A percentile compares a stretch with the other conserved stretches of the same genome.
phyloP scores from a whole-genome alignment of 2,329 filamentous ascomycete species.

The Leptographium flavum region DNA sequence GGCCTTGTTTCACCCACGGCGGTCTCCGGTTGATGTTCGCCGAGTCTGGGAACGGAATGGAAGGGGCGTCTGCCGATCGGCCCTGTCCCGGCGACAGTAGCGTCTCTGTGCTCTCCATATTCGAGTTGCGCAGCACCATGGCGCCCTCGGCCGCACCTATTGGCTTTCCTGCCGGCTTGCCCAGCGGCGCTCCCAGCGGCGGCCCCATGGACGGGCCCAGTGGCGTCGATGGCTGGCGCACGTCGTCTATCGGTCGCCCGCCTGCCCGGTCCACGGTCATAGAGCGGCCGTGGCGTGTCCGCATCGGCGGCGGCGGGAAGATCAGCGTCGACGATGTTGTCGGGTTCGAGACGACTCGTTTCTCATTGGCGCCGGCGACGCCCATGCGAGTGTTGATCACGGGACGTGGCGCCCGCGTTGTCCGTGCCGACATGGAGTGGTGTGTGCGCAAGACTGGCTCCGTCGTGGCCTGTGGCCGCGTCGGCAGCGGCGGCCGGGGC shows the following conservation, averaged over 20 bases:
- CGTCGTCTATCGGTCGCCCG: slow-evolving; percentile 22
- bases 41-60: slow-evolving; percentile 57
- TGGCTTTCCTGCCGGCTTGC: too few species aligned
- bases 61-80: neutral
- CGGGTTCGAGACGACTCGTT: slow-evolving; percentile 32
- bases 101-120: neutral
- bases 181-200: too few species aligned
- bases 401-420: slow-evolving; percentile 17
- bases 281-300: slow-evolving; percentile 28
- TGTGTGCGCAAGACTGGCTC: slow-evolving; percentile 13
- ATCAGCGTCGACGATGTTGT: slow-evolving; percentile 28
- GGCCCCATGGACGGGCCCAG: too few species aligned
- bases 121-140: neutral
- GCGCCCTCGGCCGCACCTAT: too few species aligned
- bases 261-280: slow-evolving; percentile 34
- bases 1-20: slow-evolving; percentile 57
- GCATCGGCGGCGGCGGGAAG: slow-evolving; percentile 24
- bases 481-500: slow-evolving; percentile 34
- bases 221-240: neutral
- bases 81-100: too few species aligned
- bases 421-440: slow-evolving; percentile 15
- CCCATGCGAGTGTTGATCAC: slow-evolving; percentile 24
- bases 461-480: slow-evolving; percentile 26
- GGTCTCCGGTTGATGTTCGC: slow-evolving; percentile 74
- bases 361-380: slow-evolving; percentile 14